phyloP scores from a whole-genome alignment of 345 rosid genomes.

The Firmiana major region DNA sequence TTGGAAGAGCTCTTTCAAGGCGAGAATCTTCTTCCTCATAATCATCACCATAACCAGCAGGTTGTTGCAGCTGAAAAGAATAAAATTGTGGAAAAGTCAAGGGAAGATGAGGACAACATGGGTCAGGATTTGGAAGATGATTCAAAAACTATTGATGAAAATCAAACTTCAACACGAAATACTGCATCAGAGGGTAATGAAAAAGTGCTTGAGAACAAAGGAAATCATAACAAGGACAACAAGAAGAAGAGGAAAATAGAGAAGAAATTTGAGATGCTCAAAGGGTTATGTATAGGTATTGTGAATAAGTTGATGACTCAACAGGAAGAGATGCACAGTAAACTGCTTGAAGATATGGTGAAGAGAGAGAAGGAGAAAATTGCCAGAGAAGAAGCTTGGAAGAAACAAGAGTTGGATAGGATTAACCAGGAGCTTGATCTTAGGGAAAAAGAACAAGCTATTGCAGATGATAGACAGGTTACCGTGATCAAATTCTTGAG shows the following conservation, averaged over 20 bases:
- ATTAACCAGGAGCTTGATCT: conserved; percentile 57
- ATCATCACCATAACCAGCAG: conserved; percentile 16
- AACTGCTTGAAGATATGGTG: conserved; percentile 74
- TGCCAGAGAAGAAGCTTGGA: conserved; percentile 85
- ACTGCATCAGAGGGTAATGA: conserved; percentile 22
- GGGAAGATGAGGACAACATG: conserved; percentile 34
- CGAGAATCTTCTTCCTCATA: not conserved
- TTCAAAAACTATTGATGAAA: conserved; percentile 13
- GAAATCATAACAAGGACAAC: not conserved
- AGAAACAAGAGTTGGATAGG: conserved; percentile 73
- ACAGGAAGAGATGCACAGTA: conserved; percentile 76
- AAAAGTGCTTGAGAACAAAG: conserved; percentile 17
- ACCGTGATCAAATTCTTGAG: conserved; percentile 60
- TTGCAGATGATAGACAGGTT: conserved; percentile 54
- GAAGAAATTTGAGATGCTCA: conserved; percentile 53
- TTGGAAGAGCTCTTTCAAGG: conserved; percentile 58
- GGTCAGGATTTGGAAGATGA: conserved; percentile 25
- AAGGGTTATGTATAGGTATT: conserved; percentile 63
- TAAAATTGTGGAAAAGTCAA: conserved; percentile 34
- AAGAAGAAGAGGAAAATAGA: conserved; percentile 43
- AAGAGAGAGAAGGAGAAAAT: conserved; percentile 64
- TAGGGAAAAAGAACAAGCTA: conserved; percentile 65
- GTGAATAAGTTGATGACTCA: conserved; percentile 62
- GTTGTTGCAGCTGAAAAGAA: conserved; percentile 21
- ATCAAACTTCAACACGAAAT: conserved; percentile 17